A percentile compares a stretch with the other conserved stretches of the same genome.
phyloP scores from a whole-genome alignment of 495 filamentous ascomycete species.

The Aspergillus baeticus region DNA sequence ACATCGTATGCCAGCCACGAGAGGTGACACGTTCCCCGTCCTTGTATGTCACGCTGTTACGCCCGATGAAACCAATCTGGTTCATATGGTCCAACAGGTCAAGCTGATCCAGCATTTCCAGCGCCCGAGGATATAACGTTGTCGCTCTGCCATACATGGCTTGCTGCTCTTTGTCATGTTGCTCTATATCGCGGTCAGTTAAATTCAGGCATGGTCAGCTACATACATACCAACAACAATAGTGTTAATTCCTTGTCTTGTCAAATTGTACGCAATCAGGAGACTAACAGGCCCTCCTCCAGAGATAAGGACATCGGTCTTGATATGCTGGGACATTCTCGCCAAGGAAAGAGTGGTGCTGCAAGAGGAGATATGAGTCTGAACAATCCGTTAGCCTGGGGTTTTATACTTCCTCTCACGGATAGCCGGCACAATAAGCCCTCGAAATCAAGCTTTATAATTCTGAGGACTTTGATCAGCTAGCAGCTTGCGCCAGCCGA shows the following conservation, averaged over 20 bases:
- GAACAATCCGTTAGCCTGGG: too few relatives aligned
- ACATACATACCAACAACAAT: slow-evolving; percentile 1
- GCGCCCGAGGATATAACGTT: slow-evolving; percentile 2
- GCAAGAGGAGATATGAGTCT: too few relatives aligned
- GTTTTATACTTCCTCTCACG: too few relatives aligned
- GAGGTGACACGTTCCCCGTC: slow-evolving; percentile 6
- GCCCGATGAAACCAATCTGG: slow-evolving; percentile 7
- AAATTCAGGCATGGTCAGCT: background rate
- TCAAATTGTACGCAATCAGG: background rate
- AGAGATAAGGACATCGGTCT: slow-evolving; percentile 10
- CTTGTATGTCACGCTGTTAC: slow-evolving; percentile 13
- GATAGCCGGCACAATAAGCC: too few relatives aligned
- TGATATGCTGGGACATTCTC: background rate
- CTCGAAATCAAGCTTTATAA: background rate
- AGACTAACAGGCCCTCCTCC: slow-evolving; percentile 10
- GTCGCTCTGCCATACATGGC: slow-evolving; percentile 11
- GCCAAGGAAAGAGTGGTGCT: background rate
- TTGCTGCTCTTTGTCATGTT: slow-evolving; percentile 9
- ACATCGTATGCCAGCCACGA: slow-evolving; percentile 13
- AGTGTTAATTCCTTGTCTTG: background rate
- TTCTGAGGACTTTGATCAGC: too few relatives aligned
- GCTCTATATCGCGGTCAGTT: slow-evolving; percentile 1
- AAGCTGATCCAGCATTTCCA: slow-evolving; percentile 13
- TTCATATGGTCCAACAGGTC: slow-evolving; percentile 1
- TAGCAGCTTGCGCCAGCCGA: too few relatives aligned